Percentiles rank a stretch among this genome's conserved stretches.
phyloP scores from a whole-genome alignment of 768 basidiomycete genomes.

The Suillus discolor region DNA sequence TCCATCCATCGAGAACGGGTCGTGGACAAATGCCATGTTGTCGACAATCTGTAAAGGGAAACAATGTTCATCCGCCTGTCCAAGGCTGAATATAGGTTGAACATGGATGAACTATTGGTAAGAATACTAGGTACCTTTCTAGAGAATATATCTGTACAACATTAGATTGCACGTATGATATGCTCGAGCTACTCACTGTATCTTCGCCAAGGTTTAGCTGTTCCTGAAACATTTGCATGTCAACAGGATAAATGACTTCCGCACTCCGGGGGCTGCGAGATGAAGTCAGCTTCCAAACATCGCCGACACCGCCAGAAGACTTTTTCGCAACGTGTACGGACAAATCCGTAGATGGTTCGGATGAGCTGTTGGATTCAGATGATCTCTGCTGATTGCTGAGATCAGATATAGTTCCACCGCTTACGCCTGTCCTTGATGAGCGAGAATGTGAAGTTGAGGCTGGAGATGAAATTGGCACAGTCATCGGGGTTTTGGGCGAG shows the following conservation, averaged over 20 bases:
- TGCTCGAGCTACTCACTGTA: conserved; percentile 35
- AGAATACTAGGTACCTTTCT: conserved; percentile 24
- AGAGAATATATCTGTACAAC: conserved; percentile 28
- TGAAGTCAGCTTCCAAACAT: conserved; percentile 44
- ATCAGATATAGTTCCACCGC: no score
- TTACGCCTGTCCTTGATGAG: neutral
- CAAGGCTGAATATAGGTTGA: conserved; percentile 30
- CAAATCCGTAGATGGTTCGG: conserved; percentile 13
- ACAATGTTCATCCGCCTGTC: conserved; percentile 40
- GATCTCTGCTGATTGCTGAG: neutral
- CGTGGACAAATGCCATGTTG: conserved; percentile 52
- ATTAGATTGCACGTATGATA: neutral
- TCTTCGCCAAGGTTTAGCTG: conserved; percentile 40
- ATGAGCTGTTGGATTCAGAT: neutral
- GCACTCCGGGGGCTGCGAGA: conserved; percentile 39
- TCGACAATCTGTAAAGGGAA: conserved; percentile 43
- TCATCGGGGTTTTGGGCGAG: neutral
- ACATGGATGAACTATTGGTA: neutral
- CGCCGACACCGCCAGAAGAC: conserved; percentile 17
- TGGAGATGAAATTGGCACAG: neutral
- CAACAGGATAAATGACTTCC: conserved; percentile 33
- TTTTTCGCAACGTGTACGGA: conserved; percentile 11
- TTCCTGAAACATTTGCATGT: conserved; percentile 27
- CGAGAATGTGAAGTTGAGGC: neutral
- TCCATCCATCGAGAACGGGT: conserved; percentile 58